These are phyloP conservation scores for Panellus pusillus DNA, from an alignment of 768 basidiomycete species.

Conservation along the genomic window DNA sequence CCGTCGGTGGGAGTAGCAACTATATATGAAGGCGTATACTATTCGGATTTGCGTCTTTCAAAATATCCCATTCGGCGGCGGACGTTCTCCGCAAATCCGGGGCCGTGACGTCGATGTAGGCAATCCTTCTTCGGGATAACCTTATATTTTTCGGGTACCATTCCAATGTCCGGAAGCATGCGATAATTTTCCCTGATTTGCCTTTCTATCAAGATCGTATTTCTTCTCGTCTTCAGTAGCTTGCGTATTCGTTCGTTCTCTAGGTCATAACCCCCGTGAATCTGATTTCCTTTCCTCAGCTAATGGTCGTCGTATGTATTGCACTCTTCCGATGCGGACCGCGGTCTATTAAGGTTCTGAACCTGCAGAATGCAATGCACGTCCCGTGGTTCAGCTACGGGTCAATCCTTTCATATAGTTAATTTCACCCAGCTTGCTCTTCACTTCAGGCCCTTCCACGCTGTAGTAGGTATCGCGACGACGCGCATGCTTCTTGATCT, in stretches of 20 bases:
- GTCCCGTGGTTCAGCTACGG: conserved; percentile 54
- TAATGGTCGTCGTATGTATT: conserved; percentile 41
- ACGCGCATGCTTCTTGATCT: conserved; percentile 47
- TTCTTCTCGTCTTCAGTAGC: conserved; percentile 44
- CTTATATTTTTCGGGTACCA: conserved; percentile 44
- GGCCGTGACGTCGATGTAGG: conserved; percentile 31
- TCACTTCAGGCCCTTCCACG: conserved; percentile 42
- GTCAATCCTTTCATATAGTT: too few species aligned
- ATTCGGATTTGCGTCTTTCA: conserved; percentile 40
- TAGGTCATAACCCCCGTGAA: conserved; percentile 36
- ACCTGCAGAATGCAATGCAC: conserved; percentile 39
- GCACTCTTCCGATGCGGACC: neutral
- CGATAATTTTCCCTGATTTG: too few species aligned
- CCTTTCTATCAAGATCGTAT: conserved; percentile 30
- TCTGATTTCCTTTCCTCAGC: neutral
- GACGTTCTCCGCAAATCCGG: conserved; percentile 24
- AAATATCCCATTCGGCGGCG: conserved; percentile 29
- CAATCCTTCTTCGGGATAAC: conserved; percentile 43
- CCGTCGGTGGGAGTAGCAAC: conserved; percentile 29
- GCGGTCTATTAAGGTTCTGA: neutral
- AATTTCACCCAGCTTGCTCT: too few species aligned
- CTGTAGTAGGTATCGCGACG: conserved; percentile 47
- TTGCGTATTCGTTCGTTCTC: conserved; percentile 33
- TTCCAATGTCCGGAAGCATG: neutral
- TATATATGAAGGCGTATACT: conserved; percentile 41